A percentile compares a stretch with the other conserved stretches of the same genome.
Evolutionary conservation across 2,329 filamentous ascomycete species (phyloP).

Genomic region (Pestalotiopsis sp.): DNA sequence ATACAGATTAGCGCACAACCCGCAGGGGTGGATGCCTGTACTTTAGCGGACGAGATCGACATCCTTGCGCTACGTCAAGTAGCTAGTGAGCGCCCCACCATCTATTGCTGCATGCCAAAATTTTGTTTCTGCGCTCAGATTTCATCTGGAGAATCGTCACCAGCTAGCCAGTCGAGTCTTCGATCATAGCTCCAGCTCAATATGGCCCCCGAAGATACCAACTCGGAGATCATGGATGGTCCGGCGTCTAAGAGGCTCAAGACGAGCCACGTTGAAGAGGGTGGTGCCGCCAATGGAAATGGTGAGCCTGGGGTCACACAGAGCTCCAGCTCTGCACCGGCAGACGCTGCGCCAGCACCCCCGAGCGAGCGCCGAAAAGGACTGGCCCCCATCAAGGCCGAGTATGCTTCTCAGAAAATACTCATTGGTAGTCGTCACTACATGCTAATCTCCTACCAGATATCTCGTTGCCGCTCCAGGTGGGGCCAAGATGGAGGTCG

Average conservation of each 20-base stretch:
- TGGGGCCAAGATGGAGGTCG: slow-evolving; percentile 32
- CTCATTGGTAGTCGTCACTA: neutral
- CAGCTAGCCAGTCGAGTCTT: neutral
- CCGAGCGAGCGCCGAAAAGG: slow-evolving; percentile 25
- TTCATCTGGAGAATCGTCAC: neutral
- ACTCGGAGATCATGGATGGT: neutral
- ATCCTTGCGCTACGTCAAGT: neutral
- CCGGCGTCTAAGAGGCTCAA: slow-evolving; percentile 6
- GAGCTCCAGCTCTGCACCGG: neutral
- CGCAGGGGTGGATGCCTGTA: neutral
- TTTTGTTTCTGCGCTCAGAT: neutral
- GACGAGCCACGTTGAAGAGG: neutral
- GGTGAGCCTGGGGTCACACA: neutral
- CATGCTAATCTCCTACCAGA: slow-evolving; percentile 18
- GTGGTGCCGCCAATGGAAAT: neutral
- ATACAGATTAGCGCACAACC: neutral
- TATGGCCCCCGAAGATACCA: neutral
- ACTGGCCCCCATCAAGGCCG: slow-evolving; percentile 37
- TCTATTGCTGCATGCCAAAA: neutral
- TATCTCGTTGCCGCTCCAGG: slow-evolving; percentile 30
- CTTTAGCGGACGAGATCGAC: neutral
- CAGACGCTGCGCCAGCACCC: neutral
- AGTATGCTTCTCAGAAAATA: slow-evolving; percentile 28
- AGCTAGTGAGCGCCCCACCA: neutral
- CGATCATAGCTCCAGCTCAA: neutral